Conservation (phyloP, 192 early-diverging fungal species). For the Gonapodya prolifera region DNA sequence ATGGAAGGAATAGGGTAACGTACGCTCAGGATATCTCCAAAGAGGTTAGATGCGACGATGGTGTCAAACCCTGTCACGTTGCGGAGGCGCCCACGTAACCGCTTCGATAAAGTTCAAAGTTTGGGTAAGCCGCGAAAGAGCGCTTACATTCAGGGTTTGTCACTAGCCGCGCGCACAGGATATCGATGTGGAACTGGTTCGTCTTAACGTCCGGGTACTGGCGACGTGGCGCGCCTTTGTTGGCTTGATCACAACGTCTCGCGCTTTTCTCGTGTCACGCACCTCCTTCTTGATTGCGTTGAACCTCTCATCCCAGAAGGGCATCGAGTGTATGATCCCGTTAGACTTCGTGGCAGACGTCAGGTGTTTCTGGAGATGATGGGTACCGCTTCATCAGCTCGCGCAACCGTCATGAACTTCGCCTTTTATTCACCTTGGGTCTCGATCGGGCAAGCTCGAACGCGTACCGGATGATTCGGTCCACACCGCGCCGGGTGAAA, state of each 20-base stretch:
- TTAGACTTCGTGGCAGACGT: neutral
- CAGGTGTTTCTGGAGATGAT: neutral
- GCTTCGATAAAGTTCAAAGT: no score
- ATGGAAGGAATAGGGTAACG: constrained; percentile 87
- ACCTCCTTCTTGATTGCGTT: neutral
- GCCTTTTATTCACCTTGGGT: neutral
- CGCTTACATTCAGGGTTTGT: neutral
- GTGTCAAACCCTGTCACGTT: constrained; percentile 95
- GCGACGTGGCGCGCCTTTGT: neutral
- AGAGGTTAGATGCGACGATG: constrained; percentile 91
- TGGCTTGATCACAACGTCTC: no score
- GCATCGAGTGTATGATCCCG: neutral
- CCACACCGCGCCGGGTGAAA: neutral
- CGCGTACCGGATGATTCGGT: neutral
- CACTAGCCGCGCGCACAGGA: neutral
- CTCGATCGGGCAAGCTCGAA: neutral
- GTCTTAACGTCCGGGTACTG: neutral
- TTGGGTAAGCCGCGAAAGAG: no score
- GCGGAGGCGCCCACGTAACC: no score
- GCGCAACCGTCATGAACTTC: neutral
- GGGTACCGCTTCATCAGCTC: neutral
- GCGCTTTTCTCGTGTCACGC: neutral
- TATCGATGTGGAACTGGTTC: neutral
- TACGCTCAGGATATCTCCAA: constrained; percentile 95
- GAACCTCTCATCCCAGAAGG: neutral